A percentile compares a stretch with the other conserved stretches of the same genome.
Evolutionary conservation across 345 rosid species (phyloP).

Genomic region (Syzygium aromaticum): DNA sequence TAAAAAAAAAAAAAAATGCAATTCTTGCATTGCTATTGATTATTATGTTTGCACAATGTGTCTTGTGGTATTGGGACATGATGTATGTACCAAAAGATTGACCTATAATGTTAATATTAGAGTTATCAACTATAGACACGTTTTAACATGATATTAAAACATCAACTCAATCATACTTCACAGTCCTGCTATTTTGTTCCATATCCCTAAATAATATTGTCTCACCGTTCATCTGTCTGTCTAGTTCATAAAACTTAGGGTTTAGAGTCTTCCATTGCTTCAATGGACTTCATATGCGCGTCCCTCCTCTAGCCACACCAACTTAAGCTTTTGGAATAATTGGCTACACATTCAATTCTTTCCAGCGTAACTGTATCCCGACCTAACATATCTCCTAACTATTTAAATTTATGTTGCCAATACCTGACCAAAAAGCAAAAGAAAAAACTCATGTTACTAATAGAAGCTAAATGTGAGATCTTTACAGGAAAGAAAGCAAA

Average conservation of each 20-base stretch:
- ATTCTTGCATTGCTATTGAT: background rate
- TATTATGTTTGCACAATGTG: background rate
- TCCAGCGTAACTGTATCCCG: background rate
- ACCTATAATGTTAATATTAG: background rate
- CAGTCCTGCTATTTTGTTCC: background rate
- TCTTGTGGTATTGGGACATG: background rate
- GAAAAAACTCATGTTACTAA: background rate
- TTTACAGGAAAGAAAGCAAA: background rate
- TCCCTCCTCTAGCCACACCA: background rate
- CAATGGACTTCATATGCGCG: background rate
- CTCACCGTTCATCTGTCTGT: background rate
- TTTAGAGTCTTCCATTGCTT: background rate
- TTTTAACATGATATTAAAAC: background rate
- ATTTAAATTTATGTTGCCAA: background rate
- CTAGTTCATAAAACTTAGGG: background rate
- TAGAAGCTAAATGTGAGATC: background rate
- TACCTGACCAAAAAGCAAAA: background rate
- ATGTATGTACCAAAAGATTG: background rate
- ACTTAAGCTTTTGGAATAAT: background rate
- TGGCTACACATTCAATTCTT: background rate
- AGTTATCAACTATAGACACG: fast-evolving
- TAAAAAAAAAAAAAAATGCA: background rate
- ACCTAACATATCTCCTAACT: background rate
- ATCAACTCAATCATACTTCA: background rate
- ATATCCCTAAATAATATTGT: background rate